Percentiles rank a stretch among this genome's conserved stretches.
phyloP scores from a whole-genome alignment of 2,329 filamentous ascomycete genomes.

The Ascocoryne sarcoides region DNA sequence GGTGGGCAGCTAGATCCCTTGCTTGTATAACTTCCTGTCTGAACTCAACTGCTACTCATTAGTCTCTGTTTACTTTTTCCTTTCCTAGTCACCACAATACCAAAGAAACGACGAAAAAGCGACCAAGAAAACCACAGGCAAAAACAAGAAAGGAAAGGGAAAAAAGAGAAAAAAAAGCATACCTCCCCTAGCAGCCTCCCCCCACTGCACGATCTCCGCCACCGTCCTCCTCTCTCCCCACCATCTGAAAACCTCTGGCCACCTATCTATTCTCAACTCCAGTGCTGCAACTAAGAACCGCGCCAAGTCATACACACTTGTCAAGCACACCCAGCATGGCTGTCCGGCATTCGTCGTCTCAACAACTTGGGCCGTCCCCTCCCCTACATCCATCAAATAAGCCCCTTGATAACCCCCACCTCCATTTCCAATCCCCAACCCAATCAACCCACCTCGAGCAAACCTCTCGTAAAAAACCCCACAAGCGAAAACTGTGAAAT shows the following conservation, averaged over 20 bases:
- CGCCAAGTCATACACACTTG: constrained; percentile 60
- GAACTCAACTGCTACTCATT: background rate
- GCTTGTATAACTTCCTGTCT: constrained; percentile 14
- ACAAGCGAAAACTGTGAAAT: constrained; percentile 63
- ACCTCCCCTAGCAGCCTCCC: constrained; percentile 41
- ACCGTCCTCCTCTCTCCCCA: constrained; percentile 57
- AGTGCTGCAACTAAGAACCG: constrained; percentile 63
- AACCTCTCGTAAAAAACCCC: constrained; percentile 72
- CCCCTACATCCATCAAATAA: constrained; percentile 56
- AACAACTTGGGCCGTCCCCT: constrained; percentile 50
- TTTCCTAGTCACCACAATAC: no score
- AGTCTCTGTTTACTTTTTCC: no score
- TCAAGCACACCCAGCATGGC: constrained; percentile 53
- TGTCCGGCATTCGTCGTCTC: constrained; percentile 42
- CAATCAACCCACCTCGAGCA: constrained; percentile 54
- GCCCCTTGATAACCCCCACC: constrained; percentile 47
- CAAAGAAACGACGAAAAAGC: no score
- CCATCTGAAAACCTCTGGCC: constrained; percentile 63
- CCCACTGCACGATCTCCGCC: constrained; percentile 47
- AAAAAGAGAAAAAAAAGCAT: constrained; percentile 15
- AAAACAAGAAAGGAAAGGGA: background rate
- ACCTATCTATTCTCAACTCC: constrained; percentile 48
- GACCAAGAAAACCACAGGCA: no score
- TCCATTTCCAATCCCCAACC: constrained; percentile 49
- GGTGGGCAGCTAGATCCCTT: constrained; percentile 11